phyloP scores from a whole-genome alignment of 139 green algal species.

The Closterium sp. region DNA sequence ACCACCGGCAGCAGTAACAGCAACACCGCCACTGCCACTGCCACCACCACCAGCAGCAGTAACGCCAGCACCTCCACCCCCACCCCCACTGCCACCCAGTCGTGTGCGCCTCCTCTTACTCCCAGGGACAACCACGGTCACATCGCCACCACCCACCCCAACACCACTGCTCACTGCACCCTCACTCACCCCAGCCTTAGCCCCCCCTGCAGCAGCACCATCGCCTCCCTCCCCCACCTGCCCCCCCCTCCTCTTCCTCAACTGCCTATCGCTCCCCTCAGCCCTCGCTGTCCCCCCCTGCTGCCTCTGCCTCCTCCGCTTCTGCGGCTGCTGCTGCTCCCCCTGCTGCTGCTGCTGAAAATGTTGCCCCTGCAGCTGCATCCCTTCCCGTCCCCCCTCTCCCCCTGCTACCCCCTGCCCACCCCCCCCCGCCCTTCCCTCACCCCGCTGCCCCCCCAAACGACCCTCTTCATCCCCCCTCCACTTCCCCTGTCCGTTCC shows the following conservation, averaged over 20 bases:
- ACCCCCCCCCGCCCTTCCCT: too few species aligned
- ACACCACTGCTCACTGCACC: not conserved
- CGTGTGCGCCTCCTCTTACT: not conserved
- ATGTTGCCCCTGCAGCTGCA: too few species aligned
- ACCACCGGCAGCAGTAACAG: not conserved
- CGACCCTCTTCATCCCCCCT: not conserved
- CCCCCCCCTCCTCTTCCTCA: not conserved
- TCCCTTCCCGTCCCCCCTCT: too few species aligned
- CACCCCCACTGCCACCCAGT: not conserved
- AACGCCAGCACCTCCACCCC: not conserved
- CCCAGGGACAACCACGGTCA: not conserved
- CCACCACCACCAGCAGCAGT: not conserved
- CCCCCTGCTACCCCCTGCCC: not conserved
- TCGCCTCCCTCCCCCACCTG: not conserved
- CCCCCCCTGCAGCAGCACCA: not conserved
- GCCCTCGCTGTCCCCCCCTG: not conserved
- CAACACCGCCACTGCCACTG: not conserved
- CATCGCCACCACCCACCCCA: not conserved
- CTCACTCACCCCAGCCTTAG: too few species aligned
- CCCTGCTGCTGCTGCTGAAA: too few species aligned
- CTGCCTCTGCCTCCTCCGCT: not conserved
- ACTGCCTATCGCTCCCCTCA: not conserved
- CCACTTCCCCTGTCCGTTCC: not conserved
- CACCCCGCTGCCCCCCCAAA: too few species aligned
- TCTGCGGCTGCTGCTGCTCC: not conserved